phyloP scores from a whole-genome alignment of 2,329 filamentous ascomycete genomes.

The Claviceps sp. region DNA sequence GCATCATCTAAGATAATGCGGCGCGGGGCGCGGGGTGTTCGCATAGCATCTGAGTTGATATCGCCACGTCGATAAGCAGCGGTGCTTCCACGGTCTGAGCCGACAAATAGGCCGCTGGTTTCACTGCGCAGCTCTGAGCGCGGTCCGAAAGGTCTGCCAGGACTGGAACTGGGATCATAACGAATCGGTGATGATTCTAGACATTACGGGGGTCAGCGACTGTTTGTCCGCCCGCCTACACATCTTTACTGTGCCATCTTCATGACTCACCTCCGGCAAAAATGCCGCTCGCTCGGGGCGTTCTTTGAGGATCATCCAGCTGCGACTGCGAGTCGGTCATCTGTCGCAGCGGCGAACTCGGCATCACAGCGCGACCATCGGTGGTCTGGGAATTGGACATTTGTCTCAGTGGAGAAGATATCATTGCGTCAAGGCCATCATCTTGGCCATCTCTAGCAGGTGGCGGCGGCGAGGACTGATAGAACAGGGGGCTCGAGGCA shows the following conservation, averaged over 20 bases:
- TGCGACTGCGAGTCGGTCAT: slow-evolving; percentile 43
- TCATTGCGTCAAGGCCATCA: slow-evolving; percentile 21
- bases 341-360: slow-evolving; percentile 48
- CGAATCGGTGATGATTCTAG: slow-evolving; percentile 83
- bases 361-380: slow-evolving; percentile 19
- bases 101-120: slow-evolving; percentile 75
- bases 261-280: slow-evolving; percentile 45
- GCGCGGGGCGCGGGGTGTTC: slow-evolving; percentile 36
- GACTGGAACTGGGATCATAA: slow-evolving; percentile 83
- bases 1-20: slow-evolving; percentile 46
- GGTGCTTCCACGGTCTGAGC: slow-evolving; percentile 46
- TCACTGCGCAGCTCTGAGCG: slow-evolving; percentile 67
- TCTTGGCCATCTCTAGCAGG: slow-evolving; percentile 12
- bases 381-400: slow-evolving; percentile 45
- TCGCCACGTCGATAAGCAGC: slow-evolving; percentile 54
- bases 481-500: slow-evolving; percentile 73
- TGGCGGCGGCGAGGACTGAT: slow-evolving; percentile 37
- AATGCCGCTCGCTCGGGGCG: slow-evolving; percentile 52
- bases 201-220: slow-evolving; percentile 5
- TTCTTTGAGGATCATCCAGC: slow-evolving; percentile 44
- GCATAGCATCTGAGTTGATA: slow-evolving; percentile 67
- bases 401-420: slow-evolving; percentile 42
- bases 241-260: too few relatives aligned
- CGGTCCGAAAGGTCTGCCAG: slow-evolving; percentile 47
- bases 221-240: background rate